These are phyloP conservation scores for Fusarium sp. DNA, from an alignment of 2,329 filamentous ascomycete species.

Conservation along the genomic window DNA sequence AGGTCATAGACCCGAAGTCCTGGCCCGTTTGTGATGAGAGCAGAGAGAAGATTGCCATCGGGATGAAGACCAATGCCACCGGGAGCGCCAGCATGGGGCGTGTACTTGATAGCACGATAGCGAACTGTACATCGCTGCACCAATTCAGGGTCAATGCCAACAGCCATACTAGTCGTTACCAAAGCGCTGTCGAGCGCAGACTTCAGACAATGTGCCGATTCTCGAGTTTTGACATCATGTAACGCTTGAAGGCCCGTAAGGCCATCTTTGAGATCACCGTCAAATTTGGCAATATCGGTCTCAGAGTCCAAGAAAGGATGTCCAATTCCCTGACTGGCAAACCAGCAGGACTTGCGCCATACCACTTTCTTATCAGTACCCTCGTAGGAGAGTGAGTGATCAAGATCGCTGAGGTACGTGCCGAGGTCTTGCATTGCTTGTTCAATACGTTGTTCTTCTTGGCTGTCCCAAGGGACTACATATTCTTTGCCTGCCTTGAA, in stretches of 20 bases:
- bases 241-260: conserved; percentile 1
- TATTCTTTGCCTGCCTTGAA: conserved; percentile 15
- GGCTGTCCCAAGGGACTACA: neutral
- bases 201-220: neutral
- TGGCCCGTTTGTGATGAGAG: conserved; percentile 1
- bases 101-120: conserved; percentile 1
- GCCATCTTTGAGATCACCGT: conserved; percentile 11
- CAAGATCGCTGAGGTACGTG: neutral
- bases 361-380: conserved; percentile 17
- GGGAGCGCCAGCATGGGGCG: neutral
- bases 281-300: conserved; percentile 5
- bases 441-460: neutral
- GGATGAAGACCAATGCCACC: conserved; percentile 13
- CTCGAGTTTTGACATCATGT: neutral
- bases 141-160: neutral
- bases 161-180: neutral
- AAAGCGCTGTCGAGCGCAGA: neutral
- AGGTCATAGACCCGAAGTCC: conserved; percentile 1
- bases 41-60: neutral
- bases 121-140: conserved; percentile 6
- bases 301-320: conserved; percentile 11
- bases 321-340: conserved; percentile 9
- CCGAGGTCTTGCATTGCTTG: conserved; percentile 17
- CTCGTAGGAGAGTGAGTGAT: conserved; percentile 14
- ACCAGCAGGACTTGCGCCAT: conserved; percentile 21